These are phyloP conservation scores for Lanmaoa rubissima DNA, from an alignment of 768 basidiomycete genomes.

Conservation along the genomic window DNA sequence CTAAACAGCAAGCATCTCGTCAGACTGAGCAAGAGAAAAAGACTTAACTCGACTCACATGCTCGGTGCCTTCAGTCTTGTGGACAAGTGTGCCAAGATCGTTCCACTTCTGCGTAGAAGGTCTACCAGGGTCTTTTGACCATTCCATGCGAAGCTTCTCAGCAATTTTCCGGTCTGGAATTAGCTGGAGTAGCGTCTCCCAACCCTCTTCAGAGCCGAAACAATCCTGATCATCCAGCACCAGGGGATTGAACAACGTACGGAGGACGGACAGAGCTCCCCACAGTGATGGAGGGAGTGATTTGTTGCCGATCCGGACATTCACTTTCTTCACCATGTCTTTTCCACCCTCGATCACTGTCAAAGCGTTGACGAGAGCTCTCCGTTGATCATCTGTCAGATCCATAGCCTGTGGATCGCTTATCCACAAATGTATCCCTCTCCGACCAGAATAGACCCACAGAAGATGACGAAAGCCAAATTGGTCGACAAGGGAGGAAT, in stretches of 20 bases:
- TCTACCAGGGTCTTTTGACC: conserved; percentile 51
- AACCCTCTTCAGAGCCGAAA: conserved; percentile 68
- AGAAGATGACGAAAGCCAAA: conserved; percentile 89
- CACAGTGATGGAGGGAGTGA: conserved; percentile 71
- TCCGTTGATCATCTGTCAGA: conserved; percentile 88
- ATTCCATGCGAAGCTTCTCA: conserved; percentile 50
- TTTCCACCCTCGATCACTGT: conserved; percentile 81
- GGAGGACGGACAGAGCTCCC: conserved; percentile 53
- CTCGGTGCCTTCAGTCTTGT: conserved; percentile 21
- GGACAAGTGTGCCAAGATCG: conserved; percentile 48
- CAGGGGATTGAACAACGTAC: conserved; percentile 56
- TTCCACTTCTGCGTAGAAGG: conserved; percentile 74
- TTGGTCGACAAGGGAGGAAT: conserved; percentile 75
- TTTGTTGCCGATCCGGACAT: conserved; percentile 50
- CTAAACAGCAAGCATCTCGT: conserved; percentile 1
- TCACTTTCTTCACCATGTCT: conserved; percentile 79
- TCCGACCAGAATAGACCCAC: conserved; percentile 98
- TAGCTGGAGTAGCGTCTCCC: conserved; percentile 68
- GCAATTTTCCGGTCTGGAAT: conserved; percentile 63
- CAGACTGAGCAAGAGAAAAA: background rate
- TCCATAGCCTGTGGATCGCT: conserved; percentile 85
- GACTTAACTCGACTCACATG: conserved; percentile 29
- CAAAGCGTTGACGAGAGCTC: conserved; percentile 82
- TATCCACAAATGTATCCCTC: conserved; percentile 98
- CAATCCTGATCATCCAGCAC: conserved; percentile 84